Evolutionary conservation across 129 eudicot species (phyloP).

Genomic region (Dittrichia graveolens): DNA sequence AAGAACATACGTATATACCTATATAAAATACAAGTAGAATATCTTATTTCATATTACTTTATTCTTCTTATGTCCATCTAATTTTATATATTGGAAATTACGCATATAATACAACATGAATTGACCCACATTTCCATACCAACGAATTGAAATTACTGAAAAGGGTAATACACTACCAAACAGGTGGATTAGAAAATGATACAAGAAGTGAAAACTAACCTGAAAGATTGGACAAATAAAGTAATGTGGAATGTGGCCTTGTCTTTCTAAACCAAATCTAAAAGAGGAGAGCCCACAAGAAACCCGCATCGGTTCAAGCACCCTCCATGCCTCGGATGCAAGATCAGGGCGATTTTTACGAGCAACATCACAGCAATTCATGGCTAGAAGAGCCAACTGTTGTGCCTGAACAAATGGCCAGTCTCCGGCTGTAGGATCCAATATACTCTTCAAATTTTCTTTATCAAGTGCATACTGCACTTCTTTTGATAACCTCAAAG

Average conservation of each 20-base stretch:
- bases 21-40: too few species aligned
- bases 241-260: constrained; percentile 59
- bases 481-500: constrained; percentile 66
- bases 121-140: too few species aligned
- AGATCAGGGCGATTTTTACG: constrained; percentile 72
- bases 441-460: constrained; percentile 54
- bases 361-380: constrained; percentile 69
- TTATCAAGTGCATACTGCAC: constrained; percentile 68
- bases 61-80: too few species aligned
- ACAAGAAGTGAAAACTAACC: constrained; percentile 48
- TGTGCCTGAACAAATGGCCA: constrained; percentile 98
- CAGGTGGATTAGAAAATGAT: background rate
- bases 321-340: constrained; percentile 79
- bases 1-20: too few species aligned
- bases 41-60: too few species aligned
- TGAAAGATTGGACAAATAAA: constrained; percentile 88
- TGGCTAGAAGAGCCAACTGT: constrained; percentile 76
- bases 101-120: too few species aligned
- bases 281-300: constrained; percentile 67
- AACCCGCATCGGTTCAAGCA: constrained; percentile 78
- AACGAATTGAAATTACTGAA: background rate
- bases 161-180: background rate
- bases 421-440: constrained; percentile 93
- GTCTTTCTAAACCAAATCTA: constrained; percentile 45
- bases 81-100: too few species aligned